These are phyloP conservation scores for Drechslerella dactyloides DNA, from an alignment of 2,329 filamentous ascomycete genomes.

Conservation along the genomic window DNA sequence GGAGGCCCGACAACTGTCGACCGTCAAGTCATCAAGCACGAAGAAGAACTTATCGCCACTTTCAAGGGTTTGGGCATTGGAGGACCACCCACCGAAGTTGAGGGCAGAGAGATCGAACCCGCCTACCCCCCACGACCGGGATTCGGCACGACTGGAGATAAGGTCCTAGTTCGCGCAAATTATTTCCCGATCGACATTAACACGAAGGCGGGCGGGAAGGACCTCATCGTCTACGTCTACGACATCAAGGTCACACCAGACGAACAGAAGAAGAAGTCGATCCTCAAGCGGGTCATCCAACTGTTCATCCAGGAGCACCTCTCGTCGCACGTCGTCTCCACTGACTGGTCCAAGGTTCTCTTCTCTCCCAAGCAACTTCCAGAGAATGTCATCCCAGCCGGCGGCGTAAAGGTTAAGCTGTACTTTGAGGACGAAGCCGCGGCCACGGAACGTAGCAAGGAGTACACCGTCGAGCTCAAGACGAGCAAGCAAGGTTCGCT, in stretches of 20 bases:
- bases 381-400: conserved; percentile 30
- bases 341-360: conserved; percentile 53
- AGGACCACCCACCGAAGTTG: conserved; percentile 28
- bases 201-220: conserved; percentile 15
- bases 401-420: conserved; percentile 52
- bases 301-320: conserved; percentile 41
- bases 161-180: conserved; percentile 54
- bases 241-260: conserved; percentile 53
- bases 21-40: conserved; percentile 53
- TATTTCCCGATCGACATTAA: conserved; percentile 53
- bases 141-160: conserved; percentile 53
- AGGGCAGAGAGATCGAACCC: conserved; percentile 36
- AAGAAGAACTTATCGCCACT: conserved; percentile 55
- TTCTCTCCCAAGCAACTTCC: conserved; percentile 51
- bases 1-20: conserved; percentile 53
- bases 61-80: conserved; percentile 41
- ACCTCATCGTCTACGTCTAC: conserved; percentile 52
- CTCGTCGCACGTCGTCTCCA: conserved; percentile 50
- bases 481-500: conserved; percentile 37
- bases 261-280: conserved; percentile 52
- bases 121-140: conserved; percentile 51
- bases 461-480: conserved; percentile 52
- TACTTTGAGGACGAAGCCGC: conserved; percentile 52
- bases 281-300: conserved; percentile 51
- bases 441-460: conserved; percentile 51